Base-by-base conservation (phyloP, 129 eudicot genomes). In the Gnaphalium uliginosum region DNA sequence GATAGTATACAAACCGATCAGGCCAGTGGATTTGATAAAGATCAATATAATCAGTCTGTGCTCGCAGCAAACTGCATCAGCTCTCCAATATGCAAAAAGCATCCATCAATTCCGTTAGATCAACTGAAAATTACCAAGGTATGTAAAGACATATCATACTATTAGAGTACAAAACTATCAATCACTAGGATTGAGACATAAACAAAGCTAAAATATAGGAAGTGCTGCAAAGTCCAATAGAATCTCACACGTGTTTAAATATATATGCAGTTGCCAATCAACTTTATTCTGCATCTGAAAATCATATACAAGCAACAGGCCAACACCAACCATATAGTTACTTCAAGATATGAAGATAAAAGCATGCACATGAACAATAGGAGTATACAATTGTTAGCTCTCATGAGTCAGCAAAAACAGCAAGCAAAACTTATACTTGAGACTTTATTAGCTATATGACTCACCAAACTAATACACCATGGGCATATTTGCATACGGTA, bases 1-100 rank as follows among this genome's bases (percentile, higher is more conserved):
- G 46, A 21, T 46, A 76, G 65, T 73, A 33, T 72, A 88, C 97
- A 71, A 74, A 93, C 98, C 98, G 97, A 77, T 94, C 98, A 78
- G 98, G 98, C 98, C 98, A 94, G 77, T 94, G 98, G 78, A 94
- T 58, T 80, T 94, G 98, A 80, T 90, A 94, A 73, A 94, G 84
- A 84, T 94, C 98, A 75, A 94, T 87, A 79, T 90, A 88, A 71
- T 94, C 97, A 6, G 89, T 90, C 77, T 73, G 83, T 41, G 85
- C 73, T 68, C 97, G 87, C 83, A 82, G 56, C 85, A 94, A 85
- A 75, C 98, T 94, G 96, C 91, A 87, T 4, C 50, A 69, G 82
- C 67, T 59, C 77, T 37, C 77, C 77, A 81, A 48, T 63, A 81
- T 9, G 69, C 69, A 80, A 71, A 77, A 77, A 26, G 7, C 32